These are phyloP conservation scores for Volvox carteri DNA, from an alignment of 163 green algal genomes.

Conservation along the genomic window DNA sequence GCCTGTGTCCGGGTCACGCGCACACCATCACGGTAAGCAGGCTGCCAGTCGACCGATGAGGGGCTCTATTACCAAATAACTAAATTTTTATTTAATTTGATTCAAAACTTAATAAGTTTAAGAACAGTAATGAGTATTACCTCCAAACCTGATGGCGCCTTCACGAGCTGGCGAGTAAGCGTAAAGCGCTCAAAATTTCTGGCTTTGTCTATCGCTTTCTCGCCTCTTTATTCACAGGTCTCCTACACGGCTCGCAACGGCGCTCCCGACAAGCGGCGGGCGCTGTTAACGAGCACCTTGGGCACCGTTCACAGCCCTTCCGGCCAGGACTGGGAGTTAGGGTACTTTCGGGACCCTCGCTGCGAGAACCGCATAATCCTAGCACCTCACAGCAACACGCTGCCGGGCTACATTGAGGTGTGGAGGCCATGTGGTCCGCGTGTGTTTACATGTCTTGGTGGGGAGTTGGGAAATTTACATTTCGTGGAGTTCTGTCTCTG, in stretches of 20 bases:
- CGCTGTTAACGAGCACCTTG: background rate
- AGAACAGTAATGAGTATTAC: no score
- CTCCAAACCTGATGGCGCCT: no score
- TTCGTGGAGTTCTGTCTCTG: no score
- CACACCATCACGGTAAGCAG: constrained; percentile 15
- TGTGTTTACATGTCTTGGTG: background rate
- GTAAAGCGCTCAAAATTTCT: no score
- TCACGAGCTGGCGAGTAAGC: no score
- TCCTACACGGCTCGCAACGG: background rate
- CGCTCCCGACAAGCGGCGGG: constrained; percentile 2
- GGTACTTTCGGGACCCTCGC: background rate
- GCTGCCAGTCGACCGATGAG: no score
- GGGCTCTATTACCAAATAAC: no score
- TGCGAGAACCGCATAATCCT: constrained; percentile 35
- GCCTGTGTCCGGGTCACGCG: background rate
- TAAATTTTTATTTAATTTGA: no score
- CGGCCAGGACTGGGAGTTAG: background rate
- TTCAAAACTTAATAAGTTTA: no score
- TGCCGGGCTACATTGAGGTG: constrained; percentile 13
- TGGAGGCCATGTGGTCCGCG: background rate
- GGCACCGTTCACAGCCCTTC: background rate
- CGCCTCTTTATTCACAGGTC: background rate
- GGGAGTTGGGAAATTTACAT: no score
- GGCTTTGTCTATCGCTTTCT: no score
- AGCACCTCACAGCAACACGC: background rate